Evolutionary conservation across 192 early-diverging fungal species (phyloP).

Genomic region (Geranomyces variabilis): DNA sequence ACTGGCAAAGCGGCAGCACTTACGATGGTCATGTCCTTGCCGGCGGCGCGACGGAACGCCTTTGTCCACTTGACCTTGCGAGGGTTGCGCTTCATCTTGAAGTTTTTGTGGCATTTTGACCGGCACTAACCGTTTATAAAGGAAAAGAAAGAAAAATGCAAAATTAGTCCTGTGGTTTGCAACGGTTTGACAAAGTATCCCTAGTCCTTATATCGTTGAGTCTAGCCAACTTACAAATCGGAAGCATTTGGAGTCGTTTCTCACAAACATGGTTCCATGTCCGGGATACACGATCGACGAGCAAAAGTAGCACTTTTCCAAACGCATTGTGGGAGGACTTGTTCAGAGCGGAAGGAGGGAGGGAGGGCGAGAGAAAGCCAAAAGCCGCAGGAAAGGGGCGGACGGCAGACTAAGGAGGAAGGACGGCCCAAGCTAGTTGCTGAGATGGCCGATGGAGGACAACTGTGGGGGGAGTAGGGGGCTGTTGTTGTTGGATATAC

Average conservation of each 20-base stretch:
- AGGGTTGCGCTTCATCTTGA: slow-evolving; percentile 99
- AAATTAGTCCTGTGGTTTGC: not conserved
- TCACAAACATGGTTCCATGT: slow-evolving; percentile 98
- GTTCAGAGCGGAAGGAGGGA: not conserved
- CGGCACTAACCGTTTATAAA: slow-evolving; percentile 61
- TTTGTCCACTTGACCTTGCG: slow-evolving; percentile 99
- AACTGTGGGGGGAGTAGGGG: no score
- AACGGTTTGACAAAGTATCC: no score
- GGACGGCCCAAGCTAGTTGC: no score
- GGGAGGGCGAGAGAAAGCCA: slow-evolving; percentile 2
- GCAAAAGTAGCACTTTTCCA: slow-evolving; percentile 99
- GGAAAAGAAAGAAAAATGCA: not conserved
- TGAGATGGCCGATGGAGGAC: no score
- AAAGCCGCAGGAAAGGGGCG: no score
- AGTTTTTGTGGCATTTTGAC: slow-evolving; percentile 99
- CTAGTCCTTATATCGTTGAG: not conserved
- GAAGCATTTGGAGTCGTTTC: slow-evolving; percentile 93
- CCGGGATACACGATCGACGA: slow-evolving; percentile 96
- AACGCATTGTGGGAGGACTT: slow-evolving; percentile 67
- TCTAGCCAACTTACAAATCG: slow-evolving; percentile 38
- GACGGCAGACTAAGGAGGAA: no score
- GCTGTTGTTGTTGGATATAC: no score
- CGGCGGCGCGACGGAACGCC: slow-evolving; percentile 97
- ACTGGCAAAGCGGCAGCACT: slow-evolving; percentile 38
- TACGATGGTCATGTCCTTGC: slow-evolving; percentile 99